Percentiles rank a stretch among this genome's conserved stretches.
These are phyloP conservation scores for Diaporthe sp. DNA, from an alignment of 2,329 filamentous ascomycete species.

Conservation along the genomic window DNA sequence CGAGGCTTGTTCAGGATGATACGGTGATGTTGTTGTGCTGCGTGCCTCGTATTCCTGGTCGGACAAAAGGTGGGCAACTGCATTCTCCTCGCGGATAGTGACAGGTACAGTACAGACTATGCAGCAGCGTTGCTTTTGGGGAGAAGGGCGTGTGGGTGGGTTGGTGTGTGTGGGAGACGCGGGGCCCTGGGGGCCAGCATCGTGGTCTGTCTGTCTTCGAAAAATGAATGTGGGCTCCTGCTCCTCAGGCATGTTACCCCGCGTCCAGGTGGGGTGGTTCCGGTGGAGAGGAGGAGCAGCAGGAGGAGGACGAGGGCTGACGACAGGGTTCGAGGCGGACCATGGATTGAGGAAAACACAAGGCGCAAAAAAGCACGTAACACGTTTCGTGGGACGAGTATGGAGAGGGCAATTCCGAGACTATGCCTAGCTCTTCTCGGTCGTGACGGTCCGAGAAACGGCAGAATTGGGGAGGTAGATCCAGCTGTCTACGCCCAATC, in stretches of 20 bases:
- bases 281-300: background rate
- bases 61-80: background rate
- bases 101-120: background rate
- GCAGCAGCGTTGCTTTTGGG: background rate
- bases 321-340: background rate
- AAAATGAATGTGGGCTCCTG: background rate
- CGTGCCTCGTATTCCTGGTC: background rate
- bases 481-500: constrained; percentile 33
- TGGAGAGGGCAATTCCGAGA: constrained; percentile 24
- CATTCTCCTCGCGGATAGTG: background rate
- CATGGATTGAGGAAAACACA: constrained; percentile 3
- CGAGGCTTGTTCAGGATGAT: background rate
- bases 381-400: constrained; percentile 15
- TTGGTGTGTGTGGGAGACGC: background rate
- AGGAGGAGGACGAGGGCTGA: background rate
- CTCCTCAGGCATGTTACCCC: constrained; percentile 25
- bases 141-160: background rate
- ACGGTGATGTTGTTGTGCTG: background rate
- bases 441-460: constrained; percentile 62
- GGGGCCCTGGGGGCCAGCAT: background rate
- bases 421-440: constrained; percentile 55
- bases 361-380: constrained; percentile 13
- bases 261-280: constrained; percentile 10
- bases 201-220: background rate
- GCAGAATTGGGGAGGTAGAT: constrained; percentile 49